Evolutionary conservation across 2,329 filamentous ascomycete genomes (phyloP).

Genomic region (Paraconiothyrium sp.): DNA sequence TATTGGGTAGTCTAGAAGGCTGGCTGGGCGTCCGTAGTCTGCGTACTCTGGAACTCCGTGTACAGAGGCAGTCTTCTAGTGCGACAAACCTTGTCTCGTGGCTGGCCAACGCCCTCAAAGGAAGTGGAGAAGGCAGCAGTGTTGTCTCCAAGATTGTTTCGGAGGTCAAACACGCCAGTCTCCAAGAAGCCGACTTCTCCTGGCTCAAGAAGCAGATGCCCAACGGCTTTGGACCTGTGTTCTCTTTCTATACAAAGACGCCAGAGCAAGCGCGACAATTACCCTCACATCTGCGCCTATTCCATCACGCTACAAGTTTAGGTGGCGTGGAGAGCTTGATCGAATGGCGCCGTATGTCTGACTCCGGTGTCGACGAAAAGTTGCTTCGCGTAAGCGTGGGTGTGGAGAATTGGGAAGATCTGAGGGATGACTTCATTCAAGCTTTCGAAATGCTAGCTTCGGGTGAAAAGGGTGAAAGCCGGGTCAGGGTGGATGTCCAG

Average conservation of each 20-base stretch:
- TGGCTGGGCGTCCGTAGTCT: slow-evolving; percentile 91
- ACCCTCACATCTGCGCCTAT: slow-evolving; percentile 81
- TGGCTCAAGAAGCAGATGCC: slow-evolving; percentile 94
- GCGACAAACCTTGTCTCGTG: slow-evolving; percentile 76
- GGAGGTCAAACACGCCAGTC: slow-evolving; percentile 77
- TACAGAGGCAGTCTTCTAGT: slow-evolving; percentile 78
- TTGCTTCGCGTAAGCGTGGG: slow-evolving; percentile 86
- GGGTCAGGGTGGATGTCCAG: slow-evolving; percentile 26
- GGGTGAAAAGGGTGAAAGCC: slow-evolving; percentile 5
- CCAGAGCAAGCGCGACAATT: slow-evolving; percentile 71
- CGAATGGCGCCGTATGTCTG: slow-evolving; percentile 94
- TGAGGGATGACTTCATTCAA: slow-evolving; percentile 73
- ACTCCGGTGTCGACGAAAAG: slow-evolving; percentile 74
- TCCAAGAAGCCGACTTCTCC: slow-evolving; percentile 70
- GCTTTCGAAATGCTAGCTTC: slow-evolving; percentile 37
- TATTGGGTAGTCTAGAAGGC: slow-evolving; percentile 89
- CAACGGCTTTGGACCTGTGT: slow-evolving; percentile 87
- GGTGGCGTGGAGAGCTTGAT: slow-evolving; percentile 96
- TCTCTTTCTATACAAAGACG: slow-evolving; percentile 74
- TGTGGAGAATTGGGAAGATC: slow-evolving; percentile 85
- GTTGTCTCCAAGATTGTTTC: slow-evolving; percentile 65
- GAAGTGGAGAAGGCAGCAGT: slow-evolving; percentile 51
- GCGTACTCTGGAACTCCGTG: slow-evolving; percentile 84
- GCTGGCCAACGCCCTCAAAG: slow-evolving; percentile 65
- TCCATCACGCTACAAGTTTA: slow-evolving; percentile 93